Evolutionary conservation across 1,284 basidiomycete genomes (phyloP), one percentile per base, ranked within the genome.

Genomic region (Puccinia horiana): DNA sequence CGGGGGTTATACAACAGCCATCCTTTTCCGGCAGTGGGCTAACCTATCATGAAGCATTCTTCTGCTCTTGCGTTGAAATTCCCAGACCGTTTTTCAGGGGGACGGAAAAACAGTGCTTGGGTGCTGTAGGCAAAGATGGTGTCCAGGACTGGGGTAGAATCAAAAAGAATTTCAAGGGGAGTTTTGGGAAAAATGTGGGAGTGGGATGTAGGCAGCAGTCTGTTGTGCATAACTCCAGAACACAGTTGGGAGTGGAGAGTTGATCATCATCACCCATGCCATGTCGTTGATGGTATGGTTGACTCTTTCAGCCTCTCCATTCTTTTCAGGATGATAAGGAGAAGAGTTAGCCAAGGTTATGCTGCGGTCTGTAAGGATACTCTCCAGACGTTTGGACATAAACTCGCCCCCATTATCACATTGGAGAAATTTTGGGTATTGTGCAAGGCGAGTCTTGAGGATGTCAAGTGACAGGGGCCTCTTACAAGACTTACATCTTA

Each of bases 261-360:
- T 14, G 26, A 42, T 26, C 9, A 76, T 11, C 52, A 75, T 75
- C 2, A 49, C 52, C 3, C 73, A n/a, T 16, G 49, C 42, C 73
- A 77, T 76, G 12, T 76, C 58, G 16, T 61, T 78, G 23, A 78
- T 65, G 5, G 76, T 78, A 6, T 23, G 58, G 16, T 78, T 77
- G 49, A 75, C 49, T 20, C 73, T n/a, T 32, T 75, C 52, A 2
- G 73, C 73, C n/a, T 54, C 73, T 20, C 52, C 52, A 52, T 75
- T 75, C 32, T 75, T 26, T n/a, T 54, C 58, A 4, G 44, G 73
- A 23, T 75, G 56, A 32, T 65, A 75, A 9, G 72, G 80, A 2
- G 37, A 32, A 0, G 56, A 35, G n/a, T 20, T 6, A 11, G 26
- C 58, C 29, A 65, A 11, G 1, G 23, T 20, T 14, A 75, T 81